Evolutionary conservation across 768 basidiomycete genomes (phyloP).

Genomic region (Tremella fuciformis): DNA sequence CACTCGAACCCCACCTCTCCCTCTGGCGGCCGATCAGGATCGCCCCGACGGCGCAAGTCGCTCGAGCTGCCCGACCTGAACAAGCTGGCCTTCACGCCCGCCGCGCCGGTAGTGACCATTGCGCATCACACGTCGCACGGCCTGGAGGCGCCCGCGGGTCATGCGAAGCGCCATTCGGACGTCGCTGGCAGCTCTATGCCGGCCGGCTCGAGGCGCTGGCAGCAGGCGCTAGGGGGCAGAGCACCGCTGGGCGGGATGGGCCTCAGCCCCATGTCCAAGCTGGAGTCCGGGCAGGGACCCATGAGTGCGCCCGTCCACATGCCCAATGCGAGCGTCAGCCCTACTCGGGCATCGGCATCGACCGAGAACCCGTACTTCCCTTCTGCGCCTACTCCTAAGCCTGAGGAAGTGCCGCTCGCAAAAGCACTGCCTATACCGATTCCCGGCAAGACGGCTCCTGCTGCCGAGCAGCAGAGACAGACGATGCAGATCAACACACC

Average conservation of each 20-base stretch:
- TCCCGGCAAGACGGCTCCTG: constrained; percentile 12
- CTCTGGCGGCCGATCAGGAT: constrained; percentile 30
- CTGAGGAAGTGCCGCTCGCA: constrained; percentile 7
- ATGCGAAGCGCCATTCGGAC: constrained; percentile 6
- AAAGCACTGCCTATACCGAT: constrained; percentile 25
- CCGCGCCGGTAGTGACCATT: constrained; percentile 33
- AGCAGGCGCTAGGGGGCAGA: constrained; percentile 34
- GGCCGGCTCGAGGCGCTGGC: constrained; percentile 24
- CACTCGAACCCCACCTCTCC: constrained; percentile 44
- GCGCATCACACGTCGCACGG: constrained; percentile 34
- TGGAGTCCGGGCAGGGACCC: constrained; percentile 19
- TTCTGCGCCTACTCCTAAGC: constrained; percentile 13
- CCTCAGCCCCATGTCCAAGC: constrained; percentile 32
- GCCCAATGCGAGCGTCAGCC: constrained; percentile 11
- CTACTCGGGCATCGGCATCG: constrained; percentile 6
- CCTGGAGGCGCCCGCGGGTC: constrained; percentile 19
- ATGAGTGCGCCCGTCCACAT: constrained; percentile 14
- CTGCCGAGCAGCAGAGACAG: neutral
- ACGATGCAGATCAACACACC: constrained; percentile 4
- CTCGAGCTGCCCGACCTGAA: constrained; percentile 52
- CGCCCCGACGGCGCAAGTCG: constrained; percentile 49
- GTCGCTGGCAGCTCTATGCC: constrained; percentile 2
- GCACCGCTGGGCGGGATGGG: constrained; percentile 27
- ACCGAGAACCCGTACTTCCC: constrained; percentile 45
- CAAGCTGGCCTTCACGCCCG: constrained; percentile 47